Base-by-base conservation (phyloP, 2,329 filamentous ascomycete genomes). In the Xylaria sp. region DNA sequence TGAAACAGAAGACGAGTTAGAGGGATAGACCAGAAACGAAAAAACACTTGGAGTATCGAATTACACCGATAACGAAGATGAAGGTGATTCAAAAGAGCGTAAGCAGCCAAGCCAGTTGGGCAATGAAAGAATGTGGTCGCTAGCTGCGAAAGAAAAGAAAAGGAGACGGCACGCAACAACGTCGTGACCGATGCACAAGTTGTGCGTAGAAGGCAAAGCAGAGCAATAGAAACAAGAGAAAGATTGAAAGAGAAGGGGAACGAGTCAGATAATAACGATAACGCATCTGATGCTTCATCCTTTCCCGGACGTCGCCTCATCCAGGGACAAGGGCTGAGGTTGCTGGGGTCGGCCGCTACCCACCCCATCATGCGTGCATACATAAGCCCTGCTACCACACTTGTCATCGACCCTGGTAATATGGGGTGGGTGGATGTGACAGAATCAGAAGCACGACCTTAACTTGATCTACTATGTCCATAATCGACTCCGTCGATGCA, bases 71-170 rank as follows among this genome's bases (percentile, higher is more conserved):
- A 72, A 78, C 71, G 71, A 76, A 76, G 70, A 67, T 76, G 76
- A 66, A 72, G 57, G 73, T 70, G 74, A 73, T 78, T 78, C 74
- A 84, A 87, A 87, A 80, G 83, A 86, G 80, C 79, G 84, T 84
- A 82, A 84, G 83, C 83, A 86, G 84, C 85, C 85, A 86, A 86
- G 82, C 84, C 84, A 85, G 84, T 86, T 86, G 84, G 84, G 75
- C 78, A 76, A 78, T 81, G 76, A 82, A 82, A 78, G 78, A 81
- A 79, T 76, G 77, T 78, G 81, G 78, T 78, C 75, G 77, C 76
- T 76, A 82, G 81, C 81, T 82, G 81, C 80, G 79, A 78, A 79
- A 50, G 79, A 77, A 75, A 71, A 68, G 81, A 82, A 81, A 82
- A 80, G 79, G 78, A 68, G 72, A 74, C 72, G 73, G 76, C 74